Conservation (phyloP, 1,284 basidiomycete genomes). For the Psilocybe mexicana region DNA sequence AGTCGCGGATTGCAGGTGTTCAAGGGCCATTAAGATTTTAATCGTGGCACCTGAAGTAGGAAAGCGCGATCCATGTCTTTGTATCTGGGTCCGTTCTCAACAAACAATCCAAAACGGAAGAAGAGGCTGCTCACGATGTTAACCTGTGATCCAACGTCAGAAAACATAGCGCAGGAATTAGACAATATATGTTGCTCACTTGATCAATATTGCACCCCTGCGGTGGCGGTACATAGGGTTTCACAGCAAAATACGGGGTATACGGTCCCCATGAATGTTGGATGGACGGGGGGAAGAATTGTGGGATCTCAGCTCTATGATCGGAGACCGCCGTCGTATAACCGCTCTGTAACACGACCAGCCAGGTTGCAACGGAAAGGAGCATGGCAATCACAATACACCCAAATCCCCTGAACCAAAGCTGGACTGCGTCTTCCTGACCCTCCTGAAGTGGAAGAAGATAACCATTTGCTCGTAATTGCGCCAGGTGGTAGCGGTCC, state of each 20-base stretch:
- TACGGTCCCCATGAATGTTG: slow-evolving; percentile 55
- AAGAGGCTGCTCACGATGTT: slow-evolving; percentile 53
- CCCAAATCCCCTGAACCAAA: too few relatives aligned
- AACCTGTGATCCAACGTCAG: slow-evolving; percentile 38
- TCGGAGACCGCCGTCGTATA: background rate
- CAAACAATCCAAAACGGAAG: background rate
- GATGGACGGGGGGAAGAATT: slow-evolving; percentile 19
- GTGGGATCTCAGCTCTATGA: background rate
- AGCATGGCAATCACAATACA: background rate
- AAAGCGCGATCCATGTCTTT: slow-evolving; percentile 82
- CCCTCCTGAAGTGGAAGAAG: too few relatives aligned
- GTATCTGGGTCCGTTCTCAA: slow-evolving; percentile 52
- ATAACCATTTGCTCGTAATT: too few relatives aligned
- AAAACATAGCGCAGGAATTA: background rate
- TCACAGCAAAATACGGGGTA: slow-evolving; percentile 56
- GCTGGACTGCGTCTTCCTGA: too few relatives aligned
- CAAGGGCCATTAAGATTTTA: slow-evolving; percentile 50
- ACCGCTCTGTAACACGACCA: background rate
- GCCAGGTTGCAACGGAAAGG: background rate
- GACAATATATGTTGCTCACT: slow-evolving; percentile 32
- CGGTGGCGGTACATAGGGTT: slow-evolving; percentile 47
- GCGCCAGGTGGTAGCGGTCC: too few relatives aligned
- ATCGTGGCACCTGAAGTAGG: slow-evolving; percentile 59
- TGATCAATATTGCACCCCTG: slow-evolving; percentile 55
- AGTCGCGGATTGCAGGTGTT: slow-evolving; percentile 50